These are phyloP conservation scores for Paramecium primaurelia DNA, from an alignment of 73 alveolate genomes.

Conservation along the genomic window DNA sequence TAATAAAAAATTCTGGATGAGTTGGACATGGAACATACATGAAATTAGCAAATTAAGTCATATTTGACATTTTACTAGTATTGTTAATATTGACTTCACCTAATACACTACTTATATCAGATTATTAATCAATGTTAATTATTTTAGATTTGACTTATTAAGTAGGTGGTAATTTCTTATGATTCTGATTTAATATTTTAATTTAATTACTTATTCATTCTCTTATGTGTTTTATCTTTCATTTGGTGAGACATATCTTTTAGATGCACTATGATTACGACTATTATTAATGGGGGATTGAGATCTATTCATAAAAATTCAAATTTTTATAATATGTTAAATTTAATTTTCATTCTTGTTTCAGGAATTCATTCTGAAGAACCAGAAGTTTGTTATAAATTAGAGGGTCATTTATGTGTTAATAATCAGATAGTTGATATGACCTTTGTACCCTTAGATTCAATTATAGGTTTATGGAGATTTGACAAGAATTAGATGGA, in stretches of 20 bases:
- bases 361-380: background rate
- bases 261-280: background rate
- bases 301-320: constrained; percentile 5
- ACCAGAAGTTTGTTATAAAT: background rate
- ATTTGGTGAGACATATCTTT: constrained; percentile 4
- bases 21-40: constrained; percentile 44
- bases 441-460: background rate
- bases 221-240: background rate
- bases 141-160: background rate
- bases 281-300: background rate
- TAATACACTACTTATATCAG: background rate
- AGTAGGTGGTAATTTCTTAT: background rate
- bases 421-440: background rate
- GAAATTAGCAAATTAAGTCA: constrained; percentile 34
- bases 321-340: background rate
- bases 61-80: constrained; percentile 13
- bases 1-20: constrained; percentile 25
- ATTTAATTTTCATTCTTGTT: background rate
- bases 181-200: background rate
- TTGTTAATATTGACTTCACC: background rate
- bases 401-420: constrained; percentile 34
- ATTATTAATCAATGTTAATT: background rate
- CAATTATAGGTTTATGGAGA: constrained; percentile 16
- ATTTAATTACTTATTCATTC: background rate
- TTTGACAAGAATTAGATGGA: constrained; percentile 11